phyloP scores from a whole-genome alignment of 208 protist genomes.

The Phytomonas francai region DNA sequence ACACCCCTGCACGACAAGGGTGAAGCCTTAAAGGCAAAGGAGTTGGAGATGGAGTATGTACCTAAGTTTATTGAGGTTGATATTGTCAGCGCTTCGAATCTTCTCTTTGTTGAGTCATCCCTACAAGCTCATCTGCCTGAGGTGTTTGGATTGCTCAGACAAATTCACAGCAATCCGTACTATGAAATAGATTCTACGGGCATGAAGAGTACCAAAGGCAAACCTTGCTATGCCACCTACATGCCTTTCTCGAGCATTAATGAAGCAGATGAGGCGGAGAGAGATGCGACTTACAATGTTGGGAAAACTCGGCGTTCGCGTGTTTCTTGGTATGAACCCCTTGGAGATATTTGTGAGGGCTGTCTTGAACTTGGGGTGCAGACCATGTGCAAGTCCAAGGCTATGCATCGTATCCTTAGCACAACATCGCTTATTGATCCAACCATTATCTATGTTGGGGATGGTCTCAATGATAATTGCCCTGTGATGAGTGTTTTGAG shows the following conservation, averaged over 20 bases:
- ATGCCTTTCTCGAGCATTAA: slow-evolving; percentile 11
- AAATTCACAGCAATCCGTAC: slow-evolving; percentile 85
- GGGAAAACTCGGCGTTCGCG: slow-evolving; percentile 32
- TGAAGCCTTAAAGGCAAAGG: slow-evolving; percentile 6
- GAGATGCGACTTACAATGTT: slow-evolving; percentile 39
- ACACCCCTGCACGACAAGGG: background rate
- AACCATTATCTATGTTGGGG: slow-evolving; percentile 82
- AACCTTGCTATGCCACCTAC: slow-evolving; percentile 14
- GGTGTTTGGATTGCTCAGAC: slow-evolving; percentile 27
- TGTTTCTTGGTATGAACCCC: slow-evolving; percentile 70
- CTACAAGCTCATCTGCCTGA: slow-evolving; percentile 46
- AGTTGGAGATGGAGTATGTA: slow-evolving; percentile 9
- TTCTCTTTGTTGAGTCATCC: slow-evolving; percentile 67
- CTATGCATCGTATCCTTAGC: slow-evolving; percentile 65
- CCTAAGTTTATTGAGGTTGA: slow-evolving; percentile 55
- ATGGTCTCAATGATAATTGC: slow-evolving; percentile 83
- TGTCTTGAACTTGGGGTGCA: slow-evolving; percentile 41
- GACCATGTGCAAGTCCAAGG: slow-evolving; percentile 84
- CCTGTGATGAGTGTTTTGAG: slow-evolving; percentile 70
- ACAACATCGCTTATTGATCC: slow-evolving; percentile 74
- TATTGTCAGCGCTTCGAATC: slow-evolving; percentile 78
- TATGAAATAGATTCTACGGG: slow-evolving; percentile 32
- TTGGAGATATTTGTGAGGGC: slow-evolving; percentile 52
- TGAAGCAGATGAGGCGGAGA: slow-evolving; percentile 36
- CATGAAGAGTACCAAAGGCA: slow-evolving; percentile 4